Evolutionary conservation across 176 grass and related monocot species (phyloP).

Genomic region (Carex parvula): DNA sequence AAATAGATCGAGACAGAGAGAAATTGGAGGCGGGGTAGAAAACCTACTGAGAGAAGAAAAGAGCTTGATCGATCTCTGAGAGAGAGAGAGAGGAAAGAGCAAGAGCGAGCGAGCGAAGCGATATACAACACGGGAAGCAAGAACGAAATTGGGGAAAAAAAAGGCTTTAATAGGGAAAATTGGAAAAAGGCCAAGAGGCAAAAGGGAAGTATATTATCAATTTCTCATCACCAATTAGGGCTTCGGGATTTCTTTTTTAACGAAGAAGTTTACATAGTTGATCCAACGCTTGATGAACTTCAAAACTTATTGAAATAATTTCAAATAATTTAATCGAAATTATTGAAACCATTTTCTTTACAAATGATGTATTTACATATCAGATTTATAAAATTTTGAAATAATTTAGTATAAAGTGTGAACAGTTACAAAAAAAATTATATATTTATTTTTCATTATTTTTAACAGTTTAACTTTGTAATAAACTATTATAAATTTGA

Average conservation of each 20-base stretch:
- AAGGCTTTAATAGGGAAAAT: background rate
- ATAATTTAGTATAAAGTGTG: too few relatives aligned
- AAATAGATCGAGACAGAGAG: slow-evolving; percentile 49
- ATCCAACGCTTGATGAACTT: background rate
- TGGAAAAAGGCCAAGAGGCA: background rate
- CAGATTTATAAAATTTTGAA: too few relatives aligned
- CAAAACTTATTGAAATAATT: too few relatives aligned
- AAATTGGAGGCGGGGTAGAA: slow-evolving; percentile 30
- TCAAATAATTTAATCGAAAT: too few relatives aligned
- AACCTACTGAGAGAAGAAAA: slow-evolving; percentile 6
- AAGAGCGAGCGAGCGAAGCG: slow-evolving; percentile 20
- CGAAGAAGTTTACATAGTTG: background rate
- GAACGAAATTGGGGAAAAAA: slow-evolving; percentile 33
- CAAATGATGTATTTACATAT: too few relatives aligned
- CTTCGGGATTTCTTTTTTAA: background rate
- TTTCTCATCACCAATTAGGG: background rate
- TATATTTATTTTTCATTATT: too few relatives aligned
- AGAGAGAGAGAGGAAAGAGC: slow-evolving; percentile 28
- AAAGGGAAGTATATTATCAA: background rate
- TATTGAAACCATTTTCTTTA: too few relatives aligned
- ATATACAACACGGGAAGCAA: slow-evolving; percentile 49
- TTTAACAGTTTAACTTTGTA: too few relatives aligned
- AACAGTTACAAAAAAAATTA: too few relatives aligned
- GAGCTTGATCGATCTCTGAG: background rate
- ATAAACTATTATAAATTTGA: too few relatives aligned